Evolutionary conservation across 169 alveolate species (phyloP).

Genomic region (Cryptosporidium sp.): DNA sequence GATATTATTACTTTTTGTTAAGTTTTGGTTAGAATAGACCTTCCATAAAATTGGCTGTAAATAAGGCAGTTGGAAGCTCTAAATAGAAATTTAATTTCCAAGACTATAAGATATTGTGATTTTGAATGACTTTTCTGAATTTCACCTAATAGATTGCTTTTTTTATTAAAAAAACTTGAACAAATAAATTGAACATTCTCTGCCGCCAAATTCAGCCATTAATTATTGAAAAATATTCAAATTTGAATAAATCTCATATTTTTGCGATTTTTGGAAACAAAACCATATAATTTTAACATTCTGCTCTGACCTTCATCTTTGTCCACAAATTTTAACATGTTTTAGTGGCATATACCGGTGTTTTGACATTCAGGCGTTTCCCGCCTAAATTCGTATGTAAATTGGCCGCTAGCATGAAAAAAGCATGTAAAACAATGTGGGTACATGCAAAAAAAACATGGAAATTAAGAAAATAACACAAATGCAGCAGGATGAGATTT

Average conservation of each 20-base stretch:
- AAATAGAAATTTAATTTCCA: neutral
- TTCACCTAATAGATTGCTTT: neutral
- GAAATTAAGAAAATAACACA: slow-evolving; percentile 10
- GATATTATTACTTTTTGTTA: neutral
- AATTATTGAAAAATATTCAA: neutral
- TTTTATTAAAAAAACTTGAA: neutral
- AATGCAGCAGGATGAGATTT: slow-evolving; percentile 39
- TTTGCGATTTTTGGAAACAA: neutral
- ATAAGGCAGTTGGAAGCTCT: neutral
- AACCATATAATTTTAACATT: neutral
- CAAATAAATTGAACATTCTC: neutral
- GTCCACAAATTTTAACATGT: neutral
- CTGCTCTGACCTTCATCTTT: neutral
- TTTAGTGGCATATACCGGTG: slow-evolving; percentile 7
- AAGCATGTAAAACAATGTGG: slow-evolving; percentile 75
- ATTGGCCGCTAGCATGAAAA: slow-evolving; percentile 17
- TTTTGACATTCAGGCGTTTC: neutral
- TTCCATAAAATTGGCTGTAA: neutral
- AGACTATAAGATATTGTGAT: neutral
- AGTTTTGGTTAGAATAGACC: neutral
- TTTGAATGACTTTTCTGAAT: neutral
- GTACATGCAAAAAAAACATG: slow-evolving; percentile 75
- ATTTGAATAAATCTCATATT: neutral
- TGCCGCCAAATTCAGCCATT: neutral
- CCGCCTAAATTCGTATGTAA: slow-evolving; percentile 35